Evolutionary conservation across 176 grass and related monocot genomes (phyloP), one percentile per base, ranked within the genome.

Genomic region (Zoysia pacifica): DNA sequence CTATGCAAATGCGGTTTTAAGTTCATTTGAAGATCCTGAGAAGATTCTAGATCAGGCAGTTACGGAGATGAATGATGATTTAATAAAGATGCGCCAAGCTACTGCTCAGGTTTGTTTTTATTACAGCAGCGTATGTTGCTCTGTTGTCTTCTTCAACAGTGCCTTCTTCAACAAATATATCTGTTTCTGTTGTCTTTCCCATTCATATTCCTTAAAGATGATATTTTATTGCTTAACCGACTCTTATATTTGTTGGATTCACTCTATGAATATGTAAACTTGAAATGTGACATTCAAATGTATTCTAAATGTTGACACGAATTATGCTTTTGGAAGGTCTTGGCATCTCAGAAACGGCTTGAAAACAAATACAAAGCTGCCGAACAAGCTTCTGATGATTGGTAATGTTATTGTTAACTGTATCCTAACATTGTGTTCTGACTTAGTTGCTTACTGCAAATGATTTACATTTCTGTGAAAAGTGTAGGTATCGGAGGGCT

Each of bases 1-100:
- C 49, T 99, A 99, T 77, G 88, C 97, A 74, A 99, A 96, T 91
- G 84, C 93, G 38, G 69, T 99, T 65, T 37, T 99, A 78, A 96
- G 82, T 82, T 61, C 97, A 41, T 93, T 99, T 84, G 97, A 99
- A 74, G 97, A 99, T 81, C 97, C 97, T 41, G 97, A 99, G 76
- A 99, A 99, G 88, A 99, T 99, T 52, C 90, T 99, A 69, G 97
- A 99, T 42, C 97, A 99, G 78, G 97, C 97, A 1, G 97, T 99
- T 65, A 49, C 96, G 48, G 97, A 99, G 73, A 99, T 99, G 97
- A 99, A 91, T 67, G 97, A 99, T 52, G 97, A 99, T 73, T 93
- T 99, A 64, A 95, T 83, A 60, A 99, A 99, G 83, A 95, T 99
- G 97, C 90, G 97, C 20, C 97, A 99, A 82, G 97, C 97, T 52